Percentiles rank a stretch among this genome's conserved stretches.
These are phyloP conservation scores for Trypanosoma lewisi DNA, from an alignment of 208 protist genomes.

Conservation along the genomic window DNA sequence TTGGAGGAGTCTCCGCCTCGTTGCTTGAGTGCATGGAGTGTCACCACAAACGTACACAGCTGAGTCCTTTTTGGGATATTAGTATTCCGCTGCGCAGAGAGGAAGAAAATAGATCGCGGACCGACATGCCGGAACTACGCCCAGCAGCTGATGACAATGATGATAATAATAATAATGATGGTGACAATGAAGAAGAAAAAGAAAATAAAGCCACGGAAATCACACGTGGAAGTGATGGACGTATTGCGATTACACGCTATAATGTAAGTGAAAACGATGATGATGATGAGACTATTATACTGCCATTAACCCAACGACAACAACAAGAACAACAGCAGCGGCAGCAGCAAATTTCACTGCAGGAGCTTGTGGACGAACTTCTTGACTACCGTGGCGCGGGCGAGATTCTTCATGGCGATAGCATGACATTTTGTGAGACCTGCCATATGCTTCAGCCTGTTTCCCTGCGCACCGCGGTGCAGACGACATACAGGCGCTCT, in stretches of 20 bases:
- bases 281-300: not conserved
- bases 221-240: not conserved
- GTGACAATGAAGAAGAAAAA: not conserved
- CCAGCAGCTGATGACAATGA: too few species aligned
- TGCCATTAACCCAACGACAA: not conserved
- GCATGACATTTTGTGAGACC: constrained; percentile 44
- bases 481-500: constrained; percentile 12
- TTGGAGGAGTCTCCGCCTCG: constrained; percentile 45
- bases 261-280: not conserved
- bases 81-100: constrained; percentile 25
- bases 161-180: too few species aligned
- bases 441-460: constrained; percentile 42
- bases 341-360: constrained; percentile 25
- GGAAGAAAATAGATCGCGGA: not conserved
- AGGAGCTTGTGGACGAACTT: constrained; percentile 45
- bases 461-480: constrained; percentile 34
- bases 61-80: constrained; percentile 51
- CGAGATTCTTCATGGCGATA: constrained; percentile 56
- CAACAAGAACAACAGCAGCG: not conserved
- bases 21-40: constrained; percentile 46
- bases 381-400: constrained; percentile 32
- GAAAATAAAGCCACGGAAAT: not conserved
- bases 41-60: constrained; percentile 23
- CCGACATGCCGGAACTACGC: too few species aligned
- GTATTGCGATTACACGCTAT: not conserved